Base-by-base conservation (phyloP, 208 protist genomes). In the Leishmania lainsoni region DNA sequence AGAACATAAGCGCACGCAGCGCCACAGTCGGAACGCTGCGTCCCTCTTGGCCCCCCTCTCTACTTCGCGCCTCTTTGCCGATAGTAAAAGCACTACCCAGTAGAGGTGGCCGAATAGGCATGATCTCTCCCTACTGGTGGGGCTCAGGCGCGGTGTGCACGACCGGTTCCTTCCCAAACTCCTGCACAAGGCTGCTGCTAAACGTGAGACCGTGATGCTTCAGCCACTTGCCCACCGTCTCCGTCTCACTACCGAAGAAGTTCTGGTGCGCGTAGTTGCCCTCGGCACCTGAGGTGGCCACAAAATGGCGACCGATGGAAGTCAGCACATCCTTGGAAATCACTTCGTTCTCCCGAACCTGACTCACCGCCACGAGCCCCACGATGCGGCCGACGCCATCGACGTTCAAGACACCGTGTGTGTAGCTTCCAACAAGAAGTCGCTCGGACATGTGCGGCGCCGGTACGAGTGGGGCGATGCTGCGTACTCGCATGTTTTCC, bases 131-230 rank as follows among this genome's bases (percentile, higher is more conserved):
- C 81, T 75, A 76, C 72, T 68, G 84, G 68, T 80, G 76, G 49
- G 78, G 70, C 75, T 76, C 75, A 26, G 89, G 85, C 14, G 91
- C 89, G 1, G 84, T 87, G 88, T 95, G 89, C 66, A 88, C 52
- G 49, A 98, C 86, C n/a, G 94, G 93, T 76, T 96, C 92, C 84
- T 98, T 97, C 35, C 92, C 95, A 70, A 96, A 98, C 86, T 96
- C 91, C 83, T 94, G 76, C 85, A 96, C 95, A 0, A 96, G 76
- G 79, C 91, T 94, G 78, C 86, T 89, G 83, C 84, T 91, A 61
- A 98, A 96, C 75, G 88, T 89, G 16, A 96, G 78, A 52, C 88
- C 81, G 81, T 95, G 92, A 42, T 87, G 87, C 87, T 92, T 95
- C 54, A 98, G 81, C 93, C 95, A 98, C 82, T 96, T 86, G 35